Evolutionary conservation across 2,329 filamentous ascomycete species (phyloP), one percentile per base, ranked within the genome.

Genomic region (Aspergillus pseudotamarii): DNA sequence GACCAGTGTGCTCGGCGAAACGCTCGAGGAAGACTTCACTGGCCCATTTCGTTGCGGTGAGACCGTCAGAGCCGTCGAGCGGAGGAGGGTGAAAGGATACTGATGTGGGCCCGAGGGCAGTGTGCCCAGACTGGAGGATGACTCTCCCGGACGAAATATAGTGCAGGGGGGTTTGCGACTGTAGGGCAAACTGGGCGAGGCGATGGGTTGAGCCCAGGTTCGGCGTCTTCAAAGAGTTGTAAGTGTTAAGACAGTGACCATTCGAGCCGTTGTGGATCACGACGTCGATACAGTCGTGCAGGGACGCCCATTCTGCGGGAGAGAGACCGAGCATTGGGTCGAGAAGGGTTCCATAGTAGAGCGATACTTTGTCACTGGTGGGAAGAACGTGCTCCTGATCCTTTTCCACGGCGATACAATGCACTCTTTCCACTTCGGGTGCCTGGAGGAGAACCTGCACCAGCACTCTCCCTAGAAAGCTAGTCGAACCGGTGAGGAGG

Each of bases 111-210:
- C 21, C 23, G n/a, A 57, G 36, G 23, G 54, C n/a, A 1, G 36
- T 30, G 1, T 30, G 10, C 4, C 54, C 54, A 4, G 32, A 60
- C 32, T 58, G 43, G 2, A 51, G 58, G n/a, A 54, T 51, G 34
- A 60, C 45, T 4, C 61, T 23, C 14, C 34, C 26, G 6, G 61
- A 63, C 16, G 61, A 63, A 11, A 63, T 53, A 16, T 60, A 60
- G 45, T 60, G 61, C 8, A 63, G 9, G 26, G 61, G 58, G 11
- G 48, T 28, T 4, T 43, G 53, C 0, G 41, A 23, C 11, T 38
- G 46, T 2, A 53, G 23, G 32, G 53, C 45, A 23, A 63, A 43
- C 10, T 26, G 11, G 34, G 61, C 61, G 16, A 60, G 57, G 16
- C 19, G 14, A 50, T 57, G 30, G 21, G 59, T 61, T 14, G 45